Percentiles rank a stretch among this genome's conserved stretches.
Evolutionary conservation across 345 rosid genomes (phyloP).

Genomic region (Anacardium occidentale): DNA sequence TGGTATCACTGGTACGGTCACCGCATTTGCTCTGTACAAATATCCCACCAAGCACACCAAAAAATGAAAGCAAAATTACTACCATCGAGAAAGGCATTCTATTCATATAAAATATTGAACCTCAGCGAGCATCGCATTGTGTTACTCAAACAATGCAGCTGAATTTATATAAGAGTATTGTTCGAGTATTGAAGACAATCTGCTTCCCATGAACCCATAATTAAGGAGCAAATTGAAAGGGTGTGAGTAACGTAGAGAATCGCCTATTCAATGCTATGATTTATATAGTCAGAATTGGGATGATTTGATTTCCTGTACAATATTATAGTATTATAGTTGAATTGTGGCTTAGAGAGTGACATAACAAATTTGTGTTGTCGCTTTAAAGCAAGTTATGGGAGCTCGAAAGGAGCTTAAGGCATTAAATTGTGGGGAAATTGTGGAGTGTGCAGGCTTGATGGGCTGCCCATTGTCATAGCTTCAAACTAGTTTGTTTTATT

Average conservation of each 20-base stretch:
- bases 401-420: too few relatives aligned
- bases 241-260: background rate
- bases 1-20: background rate
- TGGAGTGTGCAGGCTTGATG: background rate
- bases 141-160: background rate
- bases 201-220: background rate
- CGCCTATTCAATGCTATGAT: too few relatives aligned
- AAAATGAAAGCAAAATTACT: background rate
- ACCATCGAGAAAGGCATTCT: background rate
- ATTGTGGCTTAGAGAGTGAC: background rate
- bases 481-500: too few relatives aligned
- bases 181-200: background rate
- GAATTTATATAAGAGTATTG: background rate
- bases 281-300: too few relatives aligned
- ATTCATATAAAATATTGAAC: too few relatives aligned
- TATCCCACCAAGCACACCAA: slow-evolving; percentile 9
- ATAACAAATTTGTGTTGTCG: too few relatives aligned
- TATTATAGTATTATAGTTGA: background rate
- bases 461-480: background rate
- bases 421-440: too few relatives aligned
- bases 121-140: background rate
- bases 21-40: background rate
- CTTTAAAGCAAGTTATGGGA: too few relatives aligned
- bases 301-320: too few relatives aligned
- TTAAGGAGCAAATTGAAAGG: background rate